Conservation (phyloP, 2,329 filamentous ascomycete genomes). For the Dactylellina sp. region DNA sequence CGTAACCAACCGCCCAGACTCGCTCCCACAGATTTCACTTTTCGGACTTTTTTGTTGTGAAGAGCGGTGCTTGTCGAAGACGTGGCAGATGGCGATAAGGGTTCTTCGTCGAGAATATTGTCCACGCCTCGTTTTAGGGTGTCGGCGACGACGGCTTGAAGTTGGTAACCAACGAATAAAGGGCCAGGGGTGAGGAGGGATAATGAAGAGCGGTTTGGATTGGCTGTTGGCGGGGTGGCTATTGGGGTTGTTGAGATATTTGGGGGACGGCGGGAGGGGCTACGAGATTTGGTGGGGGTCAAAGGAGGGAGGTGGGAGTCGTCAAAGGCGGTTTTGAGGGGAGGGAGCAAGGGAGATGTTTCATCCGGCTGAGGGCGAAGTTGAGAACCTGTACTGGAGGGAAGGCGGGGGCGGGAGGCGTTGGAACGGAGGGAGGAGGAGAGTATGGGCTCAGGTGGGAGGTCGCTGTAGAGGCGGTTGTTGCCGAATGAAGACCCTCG, state of each 20-base stretch:
- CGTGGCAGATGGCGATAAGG: slow-evolving; percentile 10
- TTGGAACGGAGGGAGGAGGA: slow-evolving; percentile 26
- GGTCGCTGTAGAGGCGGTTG: slow-evolving; percentile 37
- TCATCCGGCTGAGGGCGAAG: slow-evolving; percentile 26
- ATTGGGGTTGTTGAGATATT: slow-evolving; percentile 32
- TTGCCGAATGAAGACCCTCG: slow-evolving; percentile 25
- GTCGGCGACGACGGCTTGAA: slow-evolving; percentile 59
- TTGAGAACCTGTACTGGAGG: slow-evolving; percentile 21
- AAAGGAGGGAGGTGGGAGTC: slow-evolving; percentile 24
- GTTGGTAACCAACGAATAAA: slow-evolving; percentile 59
- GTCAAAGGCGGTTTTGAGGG: slow-evolving; percentile 43
- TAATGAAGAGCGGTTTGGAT: slow-evolving; percentile 42
- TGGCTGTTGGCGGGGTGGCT: slow-evolving; percentile 37
- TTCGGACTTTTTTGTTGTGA: slow-evolving; percentile 41
- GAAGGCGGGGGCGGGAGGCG: slow-evolving; percentile 22
- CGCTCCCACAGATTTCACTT: slow-evolving; percentile 49
- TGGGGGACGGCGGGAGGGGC: slow-evolving; percentile 40
- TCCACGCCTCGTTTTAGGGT: slow-evolving; percentile 49
- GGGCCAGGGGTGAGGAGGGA: slow-evolving; percentile 58
- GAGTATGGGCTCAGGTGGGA: slow-evolving; percentile 9
- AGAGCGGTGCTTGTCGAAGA: slow-evolving; percentile 4
- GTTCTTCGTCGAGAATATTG: slow-evolving; percentile 51
- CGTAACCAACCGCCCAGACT: slow-evolving; percentile 50
- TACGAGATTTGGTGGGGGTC: slow-evolving; percentile 41
- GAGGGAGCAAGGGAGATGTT: slow-evolving; percentile 47